Evolutionary conservation across 805 yeast genomes (phyloP).

Genomic region (Wickerhamiella parazyma): DNA sequence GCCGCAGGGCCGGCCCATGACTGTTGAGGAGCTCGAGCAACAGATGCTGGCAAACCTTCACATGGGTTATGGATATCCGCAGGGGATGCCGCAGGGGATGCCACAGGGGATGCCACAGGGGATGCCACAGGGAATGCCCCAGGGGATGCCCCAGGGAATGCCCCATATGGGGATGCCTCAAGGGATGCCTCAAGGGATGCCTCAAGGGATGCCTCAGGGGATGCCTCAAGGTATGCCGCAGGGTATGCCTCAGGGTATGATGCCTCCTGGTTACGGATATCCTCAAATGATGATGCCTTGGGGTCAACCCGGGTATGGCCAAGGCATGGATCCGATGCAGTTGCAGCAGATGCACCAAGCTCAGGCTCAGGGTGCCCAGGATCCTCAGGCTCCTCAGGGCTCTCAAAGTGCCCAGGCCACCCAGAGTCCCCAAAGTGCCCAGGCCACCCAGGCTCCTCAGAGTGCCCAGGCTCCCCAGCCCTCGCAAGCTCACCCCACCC

Average conservation of each 20-base stretch:
- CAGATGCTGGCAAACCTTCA: conserved; percentile 10
- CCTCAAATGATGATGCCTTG: conserved; percentile 1
- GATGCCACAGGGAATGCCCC: conserved; percentile 7
- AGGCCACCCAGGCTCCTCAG: neutral
- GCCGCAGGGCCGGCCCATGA: conserved; percentile 8
- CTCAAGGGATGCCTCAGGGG: conserved; percentile 4
- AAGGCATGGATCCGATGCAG: conserved; percentile 10
- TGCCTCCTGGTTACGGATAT: neutral
- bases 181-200: conserved; percentile 3
- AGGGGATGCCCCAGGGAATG: neutral
- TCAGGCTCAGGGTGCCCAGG: neutral
- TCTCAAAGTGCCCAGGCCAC: neutral
- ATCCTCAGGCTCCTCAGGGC: neutral
- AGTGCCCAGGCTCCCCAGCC: neutral
- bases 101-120: conserved; percentile 9
- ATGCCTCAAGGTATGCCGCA: conserved; percentile 6
- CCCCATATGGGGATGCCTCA: neutral
- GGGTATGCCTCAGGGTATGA: conserved; percentile 1
- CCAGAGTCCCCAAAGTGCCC: neutral
- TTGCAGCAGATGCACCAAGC: conserved; percentile 11
- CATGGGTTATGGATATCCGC: conserved; percentile 8
- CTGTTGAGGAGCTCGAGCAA: conserved; percentile 12
- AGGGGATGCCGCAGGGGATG: conserved; percentile 8
- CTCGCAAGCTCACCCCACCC: neutral
- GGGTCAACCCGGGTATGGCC: neutral